These are phyloP conservation scores for Cercospora nicotianae DNA, from an alignment of 2,329 filamentous ascomycete genomes.

Conservation along the genomic window DNA sequence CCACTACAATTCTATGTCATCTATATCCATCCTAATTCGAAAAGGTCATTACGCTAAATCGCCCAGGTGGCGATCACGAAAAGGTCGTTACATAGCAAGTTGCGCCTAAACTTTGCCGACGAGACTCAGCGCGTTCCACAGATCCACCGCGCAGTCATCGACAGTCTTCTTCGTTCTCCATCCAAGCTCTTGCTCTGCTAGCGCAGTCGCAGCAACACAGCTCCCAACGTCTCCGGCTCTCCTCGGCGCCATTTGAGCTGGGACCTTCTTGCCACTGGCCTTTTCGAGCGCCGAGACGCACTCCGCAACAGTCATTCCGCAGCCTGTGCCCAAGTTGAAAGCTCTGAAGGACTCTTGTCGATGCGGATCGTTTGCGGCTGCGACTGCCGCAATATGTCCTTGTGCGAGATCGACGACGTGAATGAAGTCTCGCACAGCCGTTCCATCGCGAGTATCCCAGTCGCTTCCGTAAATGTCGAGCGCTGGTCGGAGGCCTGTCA, in stretches of 20 bases:
- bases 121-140: slow-evolving; percentile 12
- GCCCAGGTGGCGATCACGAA: background rate
- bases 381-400: slow-evolving; percentile 63
- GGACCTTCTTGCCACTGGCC: slow-evolving; percentile 40
- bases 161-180: slow-evolving; percentile 17
- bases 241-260: slow-evolving; percentile 41
- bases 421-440: slow-evolving; percentile 58
- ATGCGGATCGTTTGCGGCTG: slow-evolving; percentile 29
- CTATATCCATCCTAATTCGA: background rate
- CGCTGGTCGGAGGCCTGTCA: slow-evolving; percentile 55
- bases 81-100: background rate
- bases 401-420: slow-evolving; percentile 58
- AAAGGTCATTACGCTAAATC: background rate
- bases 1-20: background rate
- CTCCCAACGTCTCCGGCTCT: slow-evolving; percentile 43
- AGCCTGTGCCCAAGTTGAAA: slow-evolving; percentile 47
- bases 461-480: slow-evolving; percentile 65
- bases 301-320: slow-evolving; percentile 46
- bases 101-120: background rate
- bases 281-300: slow-evolving; percentile 44
- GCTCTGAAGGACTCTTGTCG: slow-evolving; percentile 40
- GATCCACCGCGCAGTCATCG: slow-evolving; percentile 13
- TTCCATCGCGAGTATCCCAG: slow-evolving; percentile 66
- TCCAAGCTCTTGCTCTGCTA: slow-evolving; percentile 13
- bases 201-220: slow-evolving; percentile 9